These are phyloP conservation scores for Kernera saxatilis DNA, from an alignment of 345 rosid genomes.

Conservation along the genomic window DNA sequence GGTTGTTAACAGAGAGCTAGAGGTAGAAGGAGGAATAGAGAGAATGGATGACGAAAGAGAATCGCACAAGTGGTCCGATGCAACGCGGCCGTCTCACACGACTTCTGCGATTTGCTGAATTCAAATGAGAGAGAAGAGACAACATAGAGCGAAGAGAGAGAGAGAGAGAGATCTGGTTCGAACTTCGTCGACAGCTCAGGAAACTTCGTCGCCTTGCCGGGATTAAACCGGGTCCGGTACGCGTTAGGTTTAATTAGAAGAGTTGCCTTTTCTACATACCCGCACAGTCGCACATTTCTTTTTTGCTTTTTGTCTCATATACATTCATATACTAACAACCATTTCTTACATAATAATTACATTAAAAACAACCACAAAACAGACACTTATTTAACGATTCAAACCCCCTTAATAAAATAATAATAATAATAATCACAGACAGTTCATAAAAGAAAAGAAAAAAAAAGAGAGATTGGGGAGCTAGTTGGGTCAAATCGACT, in stretches of 20 bases:
- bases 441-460: background rate
- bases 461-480: background rate
- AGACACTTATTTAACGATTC: background rate
- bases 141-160: too few species aligned
- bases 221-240: background rate
- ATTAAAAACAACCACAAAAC: background rate
- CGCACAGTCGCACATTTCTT: too few species aligned
- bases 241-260: background rate
- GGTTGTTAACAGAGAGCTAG: constrained; percentile 27
- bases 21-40: too few species aligned
- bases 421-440: too few species aligned
- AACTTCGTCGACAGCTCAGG: constrained; percentile 7
- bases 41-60: background rate
- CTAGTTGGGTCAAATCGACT: background rate
- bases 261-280: too few species aligned
- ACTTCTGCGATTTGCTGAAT: constrained; percentile 5
- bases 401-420: too few species aligned
- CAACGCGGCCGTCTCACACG: constrained; percentile 27
- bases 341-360: background rate
- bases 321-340: too few species aligned
- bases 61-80: constrained; percentile 15
- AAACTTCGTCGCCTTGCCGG: constrained; percentile 3
- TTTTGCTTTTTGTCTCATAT: background rate
- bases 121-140: background rate
- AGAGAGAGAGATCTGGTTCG: constrained; percentile 11